Evolutionary conservation across 768 basidiomycete species (phyloP).

Genomic region (Tephrocybe rancida): DNA sequence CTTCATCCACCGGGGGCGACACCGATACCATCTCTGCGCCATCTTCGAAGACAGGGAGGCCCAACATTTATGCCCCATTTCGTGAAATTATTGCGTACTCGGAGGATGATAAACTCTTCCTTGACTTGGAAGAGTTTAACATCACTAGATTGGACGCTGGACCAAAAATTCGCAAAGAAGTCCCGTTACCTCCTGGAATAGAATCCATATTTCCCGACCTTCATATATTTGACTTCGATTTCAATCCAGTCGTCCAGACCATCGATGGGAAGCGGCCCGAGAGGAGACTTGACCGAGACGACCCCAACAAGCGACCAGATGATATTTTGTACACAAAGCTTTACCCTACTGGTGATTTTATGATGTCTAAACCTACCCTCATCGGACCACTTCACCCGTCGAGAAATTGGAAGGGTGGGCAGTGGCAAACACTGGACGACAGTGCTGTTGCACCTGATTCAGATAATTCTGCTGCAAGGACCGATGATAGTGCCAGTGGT

Average conservation of each 20-base stretch:
- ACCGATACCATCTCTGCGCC: constrained; percentile 28
- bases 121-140: constrained; percentile 45
- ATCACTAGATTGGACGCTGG: constrained; percentile 19
- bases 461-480: constrained; percentile 38
- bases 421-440: constrained; percentile 69
- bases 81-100: constrained; percentile 67
- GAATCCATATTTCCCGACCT: constrained; percentile 86
- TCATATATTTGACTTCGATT: constrained; percentile 56
- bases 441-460: constrained; percentile 44
- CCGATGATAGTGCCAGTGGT: constrained; percentile 58
- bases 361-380: constrained; percentile 82
- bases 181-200: constrained; percentile 43
- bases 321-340: constrained; percentile 79
- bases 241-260: constrained; percentile 33
- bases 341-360: constrained; percentile 73
- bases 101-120: constrained; percentile 53
- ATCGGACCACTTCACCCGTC: constrained; percentile 85
- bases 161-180: constrained; percentile 28
- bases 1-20: constrained; percentile 39
- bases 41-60: constrained; percentile 43
- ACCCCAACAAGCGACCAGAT: constrained; percentile 76
- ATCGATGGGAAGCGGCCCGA: constrained; percentile 52
- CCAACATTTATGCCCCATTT: constrained; percentile 53
- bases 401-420: constrained; percentile 66
- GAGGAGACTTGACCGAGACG: constrained; percentile 64